phyloP scores from a whole-genome alignment of 2,329 filamentous ascomycete species.

The Dryadomyces quercus-mongolicae region DNA sequence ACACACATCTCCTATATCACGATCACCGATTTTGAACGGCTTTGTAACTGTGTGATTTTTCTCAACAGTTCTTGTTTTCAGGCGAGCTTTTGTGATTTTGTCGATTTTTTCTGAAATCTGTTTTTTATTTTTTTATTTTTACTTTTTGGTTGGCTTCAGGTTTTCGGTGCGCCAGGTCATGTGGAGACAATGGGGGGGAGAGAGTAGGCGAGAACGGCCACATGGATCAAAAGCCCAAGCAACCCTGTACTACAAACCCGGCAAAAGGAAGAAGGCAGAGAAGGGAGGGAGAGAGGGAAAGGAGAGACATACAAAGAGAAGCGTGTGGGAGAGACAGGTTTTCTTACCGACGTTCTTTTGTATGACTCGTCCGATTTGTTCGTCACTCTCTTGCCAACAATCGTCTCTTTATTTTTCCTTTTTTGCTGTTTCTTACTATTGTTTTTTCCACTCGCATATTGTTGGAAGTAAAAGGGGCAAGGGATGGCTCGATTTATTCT shows the following conservation, averaged over 20 bases:
- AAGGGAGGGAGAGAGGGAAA: background rate
- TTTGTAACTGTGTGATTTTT: background rate
- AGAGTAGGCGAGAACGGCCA: background rate
- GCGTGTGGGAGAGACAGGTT: conserved; percentile 2
- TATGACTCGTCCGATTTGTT: conserved; percentile 5
- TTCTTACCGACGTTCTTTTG: background rate
- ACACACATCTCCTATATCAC: background rate
- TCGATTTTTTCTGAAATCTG: background rate
- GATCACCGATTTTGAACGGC: conserved; percentile 1
- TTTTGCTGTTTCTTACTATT: conserved; percentile 1
- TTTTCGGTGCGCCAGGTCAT: background rate
- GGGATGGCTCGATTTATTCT: conserved; percentile 9
- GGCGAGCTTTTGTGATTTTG: background rate
- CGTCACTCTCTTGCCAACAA: conserved; percentile 2
- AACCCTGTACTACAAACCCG: background rate
- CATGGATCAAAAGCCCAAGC: background rate
- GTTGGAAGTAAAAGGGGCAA: conserved; percentile 6
- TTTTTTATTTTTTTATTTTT: background rate
- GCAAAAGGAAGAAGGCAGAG: background rate
- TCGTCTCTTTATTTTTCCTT: conserved; percentile 15
- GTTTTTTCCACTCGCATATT: background rate
- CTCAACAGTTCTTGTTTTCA: background rate
- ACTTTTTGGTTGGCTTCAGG: background rate
- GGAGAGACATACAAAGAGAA: background rate
- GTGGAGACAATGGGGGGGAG: background rate